Evolutionary conservation across 2,329 filamentous ascomycete species (phyloP), one percentile per base, ranked within the genome.

Genomic region (Drechslerella stenobrocha): DNA sequence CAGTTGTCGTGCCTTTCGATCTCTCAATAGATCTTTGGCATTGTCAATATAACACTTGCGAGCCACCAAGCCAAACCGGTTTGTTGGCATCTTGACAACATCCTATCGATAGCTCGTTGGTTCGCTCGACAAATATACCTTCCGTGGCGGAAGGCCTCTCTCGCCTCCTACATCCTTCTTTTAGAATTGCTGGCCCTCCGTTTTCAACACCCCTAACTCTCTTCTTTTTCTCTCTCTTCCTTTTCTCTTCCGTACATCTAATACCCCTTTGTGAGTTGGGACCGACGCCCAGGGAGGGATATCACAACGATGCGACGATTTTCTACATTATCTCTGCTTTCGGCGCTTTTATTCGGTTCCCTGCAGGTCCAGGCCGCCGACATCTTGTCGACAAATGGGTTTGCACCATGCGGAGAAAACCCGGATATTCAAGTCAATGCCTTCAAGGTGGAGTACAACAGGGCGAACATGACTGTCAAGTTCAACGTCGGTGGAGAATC

Each of bases 401-500:
- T 93, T 78, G 84, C 81, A 73, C 85, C 85, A 70, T 97, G 93
- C 77, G 77, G 81, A 26, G 76, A 80, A 63, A 78, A 82, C 72
- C 74, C 79, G 64, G 77, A 79, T 34, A 85, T 97, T 73, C 81
- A 81, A 70, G 86, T 96, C 55, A 80, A 90, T 71, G 85, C 82
- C 72, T 80, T 95, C 70, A 80, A 92, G 73, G 87, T 96, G 66
- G 79, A 83, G 72, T 97, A 95, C 78, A 84, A 95, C 79, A 86
- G 86, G 71, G 81, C 82, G 63, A 84, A 85, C 66, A 85, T 88
- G 75, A 82, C 82, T 48, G 82, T 97, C 69, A 83, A 79, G 2
- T 97, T 96, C 77, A 85, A 97, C 75, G 83, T 96, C 20, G 84
- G 86, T 30, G 93, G 92, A 69, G 85, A 82, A 65, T 96, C 88